Percentiles rank a stretch among this genome's conserved stretches.
These are phyloP conservation scores for Plasmodium adleri DNA, from an alignment of 169 alveolate genomes.

Conservation along the genomic window DNA sequence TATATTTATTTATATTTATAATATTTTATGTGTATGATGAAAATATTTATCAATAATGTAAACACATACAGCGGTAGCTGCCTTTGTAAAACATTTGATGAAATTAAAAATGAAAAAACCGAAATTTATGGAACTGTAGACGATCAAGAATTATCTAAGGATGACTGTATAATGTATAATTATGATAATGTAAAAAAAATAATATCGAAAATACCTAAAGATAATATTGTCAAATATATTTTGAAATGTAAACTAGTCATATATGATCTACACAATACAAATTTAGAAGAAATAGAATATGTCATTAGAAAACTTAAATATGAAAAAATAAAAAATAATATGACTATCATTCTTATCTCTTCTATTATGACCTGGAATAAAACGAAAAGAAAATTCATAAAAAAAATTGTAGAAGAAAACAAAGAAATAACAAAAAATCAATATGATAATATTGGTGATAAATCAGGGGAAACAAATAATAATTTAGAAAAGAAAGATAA, in stretches of 20 bases:
- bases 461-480: neutral
- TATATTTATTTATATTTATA: neutral
- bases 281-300: constrained; percentile 57
- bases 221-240: constrained; percentile 24
- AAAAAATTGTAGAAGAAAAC: constrained; percentile 2
- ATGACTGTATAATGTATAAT: constrained; percentile 3
- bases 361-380: constrained; percentile 72
- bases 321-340: constrained; percentile 13
- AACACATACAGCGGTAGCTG: constrained; percentile 68
- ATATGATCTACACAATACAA: constrained; percentile 38
- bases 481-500: neutral
- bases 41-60: constrained; percentile 39
- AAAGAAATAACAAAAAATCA: neutral
- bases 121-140: constrained; percentile 51
- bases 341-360: constrained; percentile 37
- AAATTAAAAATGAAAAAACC: constrained; percentile 12
- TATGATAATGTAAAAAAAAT: constrained; percentile 38
- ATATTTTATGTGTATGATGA: neutral
- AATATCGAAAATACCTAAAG: constrained; percentile 36
- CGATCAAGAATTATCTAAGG: neutral
- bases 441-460: neutral
- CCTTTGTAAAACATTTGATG: constrained; percentile 18
- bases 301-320: constrained; percentile 41
- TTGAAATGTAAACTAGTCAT: constrained; percentile 10
- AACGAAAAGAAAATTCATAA: constrained; percentile 25